Conservation (phyloP, 75 land plant genomes). For the Picea glauca region DNA sequence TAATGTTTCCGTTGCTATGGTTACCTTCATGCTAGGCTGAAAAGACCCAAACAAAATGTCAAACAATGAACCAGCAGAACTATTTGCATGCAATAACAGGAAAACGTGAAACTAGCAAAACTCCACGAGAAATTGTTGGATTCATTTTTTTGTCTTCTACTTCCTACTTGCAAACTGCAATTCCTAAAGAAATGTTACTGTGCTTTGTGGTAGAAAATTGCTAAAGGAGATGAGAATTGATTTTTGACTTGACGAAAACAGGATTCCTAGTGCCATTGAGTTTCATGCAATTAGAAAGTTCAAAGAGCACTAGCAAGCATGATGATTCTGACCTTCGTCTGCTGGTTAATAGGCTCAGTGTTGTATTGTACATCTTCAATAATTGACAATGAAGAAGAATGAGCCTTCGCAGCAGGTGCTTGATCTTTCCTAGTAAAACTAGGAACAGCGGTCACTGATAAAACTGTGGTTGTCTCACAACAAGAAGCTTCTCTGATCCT, state of each 20-base stretch:
- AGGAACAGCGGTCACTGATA: conserved; percentile 21
- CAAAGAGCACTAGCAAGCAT: not conserved
- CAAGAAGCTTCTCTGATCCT: conserved; percentile 18
- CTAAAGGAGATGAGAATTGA: not conserved
- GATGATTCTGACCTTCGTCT: conserved; percentile 24
- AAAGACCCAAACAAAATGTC: not conserved
- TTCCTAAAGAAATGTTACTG: not conserved
- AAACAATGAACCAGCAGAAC: conserved; percentile 8
- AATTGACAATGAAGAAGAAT: conserved; percentile 21
- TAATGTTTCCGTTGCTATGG: conserved; percentile 35
- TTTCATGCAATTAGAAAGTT: not conserved
- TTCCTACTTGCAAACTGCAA: not conserved
- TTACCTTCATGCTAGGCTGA: conserved; percentile 3
- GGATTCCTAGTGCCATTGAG: not conserved
- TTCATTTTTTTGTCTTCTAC: not conserved
- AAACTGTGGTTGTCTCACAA: conserved; percentile 23
- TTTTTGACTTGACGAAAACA: not conserved
- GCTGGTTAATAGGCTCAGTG: conserved; percentile 29
- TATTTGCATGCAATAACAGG: conserved; percentile 16
- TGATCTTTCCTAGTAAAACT: conserved; percentile 28
- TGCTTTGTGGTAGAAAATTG: not conserved
- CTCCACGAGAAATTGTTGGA: not conserved
- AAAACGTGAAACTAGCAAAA: not conserved
- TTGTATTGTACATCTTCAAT: conserved; percentile 29
- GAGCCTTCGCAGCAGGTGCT: conserved; percentile 27